These are phyloP conservation scores for Metschnikowia santaceciliae DNA, from an alignment of 805 yeast species.

Conservation along the genomic window DNA sequence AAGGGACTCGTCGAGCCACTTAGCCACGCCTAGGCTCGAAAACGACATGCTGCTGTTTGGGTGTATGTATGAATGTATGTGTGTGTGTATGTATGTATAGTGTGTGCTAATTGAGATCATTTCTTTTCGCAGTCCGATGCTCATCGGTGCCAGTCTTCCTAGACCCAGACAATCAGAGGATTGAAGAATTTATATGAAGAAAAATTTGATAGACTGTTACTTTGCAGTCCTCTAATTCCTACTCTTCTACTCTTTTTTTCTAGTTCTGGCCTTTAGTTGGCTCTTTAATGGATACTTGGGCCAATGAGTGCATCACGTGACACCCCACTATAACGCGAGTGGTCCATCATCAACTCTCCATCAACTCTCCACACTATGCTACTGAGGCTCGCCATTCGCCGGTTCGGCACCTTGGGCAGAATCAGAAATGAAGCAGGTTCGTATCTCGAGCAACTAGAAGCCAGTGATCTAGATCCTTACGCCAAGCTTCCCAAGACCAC, in stretches of 20 bases:
- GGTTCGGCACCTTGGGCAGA: constrained; percentile 2
- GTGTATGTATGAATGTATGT: neutral
- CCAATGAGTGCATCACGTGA: neutral
- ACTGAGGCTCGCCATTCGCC: constrained; percentile 2
- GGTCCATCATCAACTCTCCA: neutral
- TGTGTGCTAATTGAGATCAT: neutral
- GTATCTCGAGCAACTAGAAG: neutral
- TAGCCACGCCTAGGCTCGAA: constrained; percentile 67
- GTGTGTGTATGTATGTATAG: too few species aligned
- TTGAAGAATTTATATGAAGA: too few species aligned
- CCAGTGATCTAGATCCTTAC: constrained; percentile 10
- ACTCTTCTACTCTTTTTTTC: neutral
- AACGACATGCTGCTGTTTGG: constrained; percentile 36
- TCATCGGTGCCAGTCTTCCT: constrained; percentile 7
- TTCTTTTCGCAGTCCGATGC: constrained; percentile 14
- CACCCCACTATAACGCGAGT: neutral
- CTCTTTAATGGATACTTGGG: neutral
- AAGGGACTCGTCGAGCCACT: constrained; percentile 83
- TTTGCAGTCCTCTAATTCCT: neutral
- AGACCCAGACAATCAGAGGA: too few species aligned
- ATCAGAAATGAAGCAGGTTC: neutral
- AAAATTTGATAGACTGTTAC: too few species aligned
- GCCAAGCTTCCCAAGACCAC: constrained; percentile 10
- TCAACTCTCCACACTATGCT: neutral
- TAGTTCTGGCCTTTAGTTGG: neutral